A percentile compares a stretch with the other conserved stretches of the same genome.
Conservation (phyloP, 139 green algal species). For the Tetratostichococcus sp. region DNA sequence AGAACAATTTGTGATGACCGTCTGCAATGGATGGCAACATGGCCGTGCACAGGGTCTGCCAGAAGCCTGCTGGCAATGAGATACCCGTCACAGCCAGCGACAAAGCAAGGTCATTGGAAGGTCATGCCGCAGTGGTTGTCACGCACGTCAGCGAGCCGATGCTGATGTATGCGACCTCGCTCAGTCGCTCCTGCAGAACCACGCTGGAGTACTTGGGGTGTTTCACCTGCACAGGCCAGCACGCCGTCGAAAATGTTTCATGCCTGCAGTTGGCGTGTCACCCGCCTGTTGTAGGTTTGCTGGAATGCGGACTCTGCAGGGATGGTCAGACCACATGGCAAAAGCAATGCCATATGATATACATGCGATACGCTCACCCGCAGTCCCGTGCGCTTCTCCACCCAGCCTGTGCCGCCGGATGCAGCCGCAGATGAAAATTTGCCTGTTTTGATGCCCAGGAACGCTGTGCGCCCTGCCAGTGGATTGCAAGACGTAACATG, state of each 20-base stretch:
- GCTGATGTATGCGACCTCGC: conserved; percentile 11
- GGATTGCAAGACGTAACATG: too few relatives aligned
- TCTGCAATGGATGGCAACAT: too few relatives aligned
- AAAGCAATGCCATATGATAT: too few relatives aligned
- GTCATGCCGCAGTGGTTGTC: too few relatives aligned
- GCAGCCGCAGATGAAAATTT: background rate
- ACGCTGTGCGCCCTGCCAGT: background rate
- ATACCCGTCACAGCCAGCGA: too few relatives aligned
- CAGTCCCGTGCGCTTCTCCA: conserved; percentile 20
- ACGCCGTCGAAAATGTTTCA: background rate
- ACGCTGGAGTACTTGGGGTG: conserved; percentile 34
- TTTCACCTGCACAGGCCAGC: conserved; percentile 32
- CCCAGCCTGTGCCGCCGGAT: background rate
- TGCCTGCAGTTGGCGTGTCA: too few relatives aligned
- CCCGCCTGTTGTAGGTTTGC: too few relatives aligned
- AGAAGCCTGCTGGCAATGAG: too few relatives aligned
- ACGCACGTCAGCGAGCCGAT: conserved; percentile 27
- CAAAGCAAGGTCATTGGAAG: too few relatives aligned
- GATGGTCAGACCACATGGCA: too few relatives aligned
- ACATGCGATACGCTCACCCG: background rate
- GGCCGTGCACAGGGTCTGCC: too few relatives aligned
- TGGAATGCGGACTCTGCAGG: too few relatives aligned
- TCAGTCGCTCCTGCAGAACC: conserved; percentile 29
- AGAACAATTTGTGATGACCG: background rate
- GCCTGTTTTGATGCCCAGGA: background rate